Evolutionary conservation across 208 protist species (phyloP).

Genomic region (Leishmania arabica): DNA sequence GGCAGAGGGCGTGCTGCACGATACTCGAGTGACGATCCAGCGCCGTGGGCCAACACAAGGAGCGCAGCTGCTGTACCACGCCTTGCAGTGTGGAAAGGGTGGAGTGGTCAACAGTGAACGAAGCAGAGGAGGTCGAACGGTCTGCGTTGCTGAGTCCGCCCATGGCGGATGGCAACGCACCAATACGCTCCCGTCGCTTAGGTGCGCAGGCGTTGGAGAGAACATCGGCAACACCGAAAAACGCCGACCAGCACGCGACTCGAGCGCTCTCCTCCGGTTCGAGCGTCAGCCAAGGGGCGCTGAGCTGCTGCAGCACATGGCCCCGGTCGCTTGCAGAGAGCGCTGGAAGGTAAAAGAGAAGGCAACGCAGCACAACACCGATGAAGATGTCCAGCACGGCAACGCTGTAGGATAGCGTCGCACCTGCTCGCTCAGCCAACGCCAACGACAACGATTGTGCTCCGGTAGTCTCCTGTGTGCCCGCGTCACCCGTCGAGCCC

Average conservation of each 20-base stretch:
- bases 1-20: conserved; percentile 37
- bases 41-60: conserved; percentile 52
- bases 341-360: conserved; percentile 26
- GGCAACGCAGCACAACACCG: conserved; percentile 19
- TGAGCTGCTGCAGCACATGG: conserved; percentile 1
- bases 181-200: background rate
- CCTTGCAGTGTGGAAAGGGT: background rate
- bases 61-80: conserved; percentile 42
- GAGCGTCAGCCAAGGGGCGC: conserved; percentile 7
- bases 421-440: background rate
- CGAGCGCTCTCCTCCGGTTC: background rate
- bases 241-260: conserved; percentile 1
- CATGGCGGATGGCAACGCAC: background rate
- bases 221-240: conserved; percentile 5
- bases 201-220: background rate
- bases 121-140: background rate
- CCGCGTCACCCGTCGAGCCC: background rate
- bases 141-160: background rate
- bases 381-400: conserved; percentile 19
- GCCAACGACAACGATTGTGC: background rate
- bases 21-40: conserved; percentile 39
- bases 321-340: background rate
- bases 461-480: background rate
- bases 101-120: background rate
- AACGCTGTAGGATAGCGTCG: background rate